Conservation (phyloP, 1,139 yeast genomes). For the Tardiomyces blankii region DNA sequence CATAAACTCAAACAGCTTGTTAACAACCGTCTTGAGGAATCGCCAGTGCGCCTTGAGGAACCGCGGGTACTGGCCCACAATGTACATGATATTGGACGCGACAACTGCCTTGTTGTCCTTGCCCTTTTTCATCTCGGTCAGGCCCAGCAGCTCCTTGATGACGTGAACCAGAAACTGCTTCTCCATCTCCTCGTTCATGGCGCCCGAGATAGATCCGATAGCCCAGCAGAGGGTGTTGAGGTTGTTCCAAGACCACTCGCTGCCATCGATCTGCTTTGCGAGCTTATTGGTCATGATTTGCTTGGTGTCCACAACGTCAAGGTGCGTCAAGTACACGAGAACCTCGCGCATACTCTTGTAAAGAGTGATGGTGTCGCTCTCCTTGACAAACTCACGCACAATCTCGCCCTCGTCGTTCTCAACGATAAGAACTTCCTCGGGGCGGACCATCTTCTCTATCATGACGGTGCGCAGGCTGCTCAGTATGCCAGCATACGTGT, state of each 20-base stretch:
- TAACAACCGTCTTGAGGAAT: constrained; percentile 88
- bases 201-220: constrained; percentile 95
- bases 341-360: constrained; percentile 95
- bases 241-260: constrained; percentile 99
- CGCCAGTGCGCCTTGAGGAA: constrained; percentile 98
- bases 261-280: constrained; percentile 85
- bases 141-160: constrained; percentile 77
- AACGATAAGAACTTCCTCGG: constrained; percentile 92
- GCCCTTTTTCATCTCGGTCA: constrained; percentile 94
- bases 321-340: constrained; percentile 85
- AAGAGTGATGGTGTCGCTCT: constrained; percentile 89
- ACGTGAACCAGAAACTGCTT: constrained; percentile 87
- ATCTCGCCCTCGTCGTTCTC: constrained; percentile 99
- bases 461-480: constrained; percentile 80
- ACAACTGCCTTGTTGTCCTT: constrained; percentile 98
- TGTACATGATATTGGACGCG: constrained; percentile 97
- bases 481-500: constrained; percentile 62
- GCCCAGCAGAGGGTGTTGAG: constrained; percentile 99
- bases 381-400: constrained; percentile 94
- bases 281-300: constrained; percentile 86
- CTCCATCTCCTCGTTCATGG: constrained; percentile 98
- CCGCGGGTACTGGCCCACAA: constrained; percentile 97
- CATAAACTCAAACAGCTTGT: constrained; percentile 94
- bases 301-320: constrained; percentile 91
- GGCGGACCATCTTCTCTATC: constrained; percentile 96